Base-by-base conservation (phyloP, 805 yeast genomes). In the Saccharomycopsis microspora region DNA sequence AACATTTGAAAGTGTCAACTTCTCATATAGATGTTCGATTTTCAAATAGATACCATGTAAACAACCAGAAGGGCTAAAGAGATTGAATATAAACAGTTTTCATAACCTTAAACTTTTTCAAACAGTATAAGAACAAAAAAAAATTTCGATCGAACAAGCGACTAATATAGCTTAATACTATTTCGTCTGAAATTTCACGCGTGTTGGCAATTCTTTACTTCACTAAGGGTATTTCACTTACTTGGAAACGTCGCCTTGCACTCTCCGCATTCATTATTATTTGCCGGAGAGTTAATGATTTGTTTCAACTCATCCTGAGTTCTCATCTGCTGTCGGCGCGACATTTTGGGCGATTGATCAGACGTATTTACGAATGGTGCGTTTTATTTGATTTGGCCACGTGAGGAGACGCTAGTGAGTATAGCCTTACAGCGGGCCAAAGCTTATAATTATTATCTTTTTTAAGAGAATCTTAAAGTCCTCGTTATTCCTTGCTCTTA, bases 181-280 rank as follows among this genome's bases (percentile, higher is more conserved):
- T 34, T 34, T 34, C 36, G n/a, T 34, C 36, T 9, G 3, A 34
- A 8, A 34, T 34, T 34, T 8, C 36, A n/a, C 10, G 36, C 8
- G n/a, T 9, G 36, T 34, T 34, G 36, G n/a, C 8, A 1, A 8
- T 8, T n/a, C 8, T 9, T 34, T 34, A 9, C n/a, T 34, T n/a
- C n/a, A 8, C 29, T 8, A 48, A 60, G 9, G 28, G 8, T 27
- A 19, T 8, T 10, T 10, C 58, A 64, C 67, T 59, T 7, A 56
- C 83, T 85, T 5, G 95, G 93, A 61, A 73, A 80, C 3, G 74
- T 59, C 4, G 77, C 65, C 3, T 76, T 75, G 64, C 95, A 85
- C 60, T 85, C 95, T 36, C 88, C 94, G 62, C 95, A 85, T 59
- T 70, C 75, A 61, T 83, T 84, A 43, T 68, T 65, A 59, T 85